Evolutionary conservation across 2,329 filamentous ascomycete species (phyloP), one percentile per base, ranked within the genome.

Genomic region (Fusarium veterinarium): DNA sequence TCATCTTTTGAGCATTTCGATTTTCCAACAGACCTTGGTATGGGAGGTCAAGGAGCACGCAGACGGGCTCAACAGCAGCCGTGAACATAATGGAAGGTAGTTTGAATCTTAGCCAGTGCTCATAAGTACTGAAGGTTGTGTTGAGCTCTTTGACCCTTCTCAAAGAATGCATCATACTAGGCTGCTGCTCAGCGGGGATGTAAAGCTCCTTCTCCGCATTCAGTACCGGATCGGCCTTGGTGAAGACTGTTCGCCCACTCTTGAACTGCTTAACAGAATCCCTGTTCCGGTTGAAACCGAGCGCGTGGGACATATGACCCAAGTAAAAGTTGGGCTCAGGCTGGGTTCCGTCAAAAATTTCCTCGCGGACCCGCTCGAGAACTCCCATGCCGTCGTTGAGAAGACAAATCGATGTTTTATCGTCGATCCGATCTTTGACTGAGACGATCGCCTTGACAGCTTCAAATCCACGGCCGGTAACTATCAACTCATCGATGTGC

Each of bases 331-430:
- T 90, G 5, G 96, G 96, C 31, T 93, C 88, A 1, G 83, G 85
- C 2, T 82, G 79, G 1, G 88, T 85, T 68, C 95, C 88, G 0
- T 89, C 87, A 74, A 97, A 98, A 33, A 97, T 80, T 16, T 87
- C 81, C 38, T 87, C 82, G 75, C 94, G 94, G 44, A 98, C 86
- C 53, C 91, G 88, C 53, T 98, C 95, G n/a, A 94, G 86, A 4
- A 94, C 84, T 1, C 96, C 95, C 81, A 98, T 89, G 2, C 95
- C 94, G 70, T 95, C 93, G 63, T 94, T 92, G 62, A 97, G 81
- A 61, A 97, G 88, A 66, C 93, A 90, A 12, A 97, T 87, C 0
- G 93, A 93, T 2, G 92, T 94, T 33, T 90, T 84, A 6, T 87
- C 84, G 46, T 88, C 86, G n/a, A 97, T 83, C 14, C 93, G 89